Base-by-base conservation (phyloP, 1,139 yeast genomes). In the Zhuliangozyma blackwelliae region DNA sequence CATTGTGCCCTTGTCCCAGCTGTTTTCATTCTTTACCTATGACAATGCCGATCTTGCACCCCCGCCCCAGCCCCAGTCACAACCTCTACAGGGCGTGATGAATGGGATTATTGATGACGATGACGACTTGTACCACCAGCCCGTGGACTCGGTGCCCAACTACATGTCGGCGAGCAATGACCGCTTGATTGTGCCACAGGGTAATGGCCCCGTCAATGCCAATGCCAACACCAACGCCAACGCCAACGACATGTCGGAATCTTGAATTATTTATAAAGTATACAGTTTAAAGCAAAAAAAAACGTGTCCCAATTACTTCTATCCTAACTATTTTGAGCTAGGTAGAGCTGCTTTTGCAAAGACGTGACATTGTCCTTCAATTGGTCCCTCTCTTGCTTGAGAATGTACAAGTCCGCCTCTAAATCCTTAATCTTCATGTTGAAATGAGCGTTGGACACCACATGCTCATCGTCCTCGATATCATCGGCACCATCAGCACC, bases 321-420 rank as follows among this genome's bases (percentile, higher is more conserved):
- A n/a, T n/a, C n/a, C n/a, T 28, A 40, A 31, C 34, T 31, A 35
- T 41, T 43, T 25, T 38, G 34, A 7, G 64, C 55, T 41, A 69
- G 52, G 43, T 68, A 70, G 42, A 78, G 61, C 50, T 76, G 76
- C 56, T 81, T 82, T 57, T 81, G 82, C 53, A 82, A 63, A 1
- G 66, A 50, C 25, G 78, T 59, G n/a, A 80, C 75, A 42, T 72
- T 79, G 26, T 80, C 82, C 51, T 84, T 82, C 56, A 86, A 65
- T 50, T 81, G 85, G 53, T 88, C 94, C 48, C 95, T 75, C 60
- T 88, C 96, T 59, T 87, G 92, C 49, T 80, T 82, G 50, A 83
- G 71, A 44, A 88, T 83, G 49, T 75, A 84, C 50, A 88, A 67
- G 55, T 87, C 95, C 2, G 96, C 95, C 50, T 87, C 86, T 51